Conservation (phyloP, 163 green algal species). For the Chloromonas sp. region DNA sequence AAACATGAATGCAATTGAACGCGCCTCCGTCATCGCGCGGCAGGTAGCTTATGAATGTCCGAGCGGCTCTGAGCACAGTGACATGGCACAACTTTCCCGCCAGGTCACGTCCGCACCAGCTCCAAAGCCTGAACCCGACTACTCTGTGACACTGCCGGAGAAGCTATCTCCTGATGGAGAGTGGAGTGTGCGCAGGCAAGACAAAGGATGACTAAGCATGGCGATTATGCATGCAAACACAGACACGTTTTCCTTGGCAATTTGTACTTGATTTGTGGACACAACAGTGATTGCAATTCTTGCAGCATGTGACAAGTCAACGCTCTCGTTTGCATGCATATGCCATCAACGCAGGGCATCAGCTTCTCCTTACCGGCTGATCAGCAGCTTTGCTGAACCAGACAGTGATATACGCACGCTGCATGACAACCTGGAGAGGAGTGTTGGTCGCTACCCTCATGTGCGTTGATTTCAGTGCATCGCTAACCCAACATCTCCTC, state of each 20-base stretch:
- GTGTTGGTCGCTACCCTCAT: conserved; percentile 47
- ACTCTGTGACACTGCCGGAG: conserved; percentile 53
- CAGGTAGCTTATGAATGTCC: no score
- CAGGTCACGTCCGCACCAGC: no score
- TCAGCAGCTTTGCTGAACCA: conserved; percentile 62
- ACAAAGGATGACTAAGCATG: conserved; percentile 10
- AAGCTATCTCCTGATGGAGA: conserved; percentile 52
- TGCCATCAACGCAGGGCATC: conserved; percentile 44
- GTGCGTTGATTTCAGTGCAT: conserved; percentile 5
- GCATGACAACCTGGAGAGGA: conserved; percentile 76
- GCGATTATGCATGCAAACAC: neutral
- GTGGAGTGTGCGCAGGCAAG: conserved; percentile 56
- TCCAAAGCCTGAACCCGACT: neutral
- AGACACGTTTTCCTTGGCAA: neutral
- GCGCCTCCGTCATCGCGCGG: no score
- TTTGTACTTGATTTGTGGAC: neutral
- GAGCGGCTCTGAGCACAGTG: no score
- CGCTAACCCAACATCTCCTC: no score
- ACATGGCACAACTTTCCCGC: no score
- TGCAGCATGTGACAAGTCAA: no score
- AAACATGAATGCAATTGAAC: no score
- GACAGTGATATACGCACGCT: conserved; percentile 75
- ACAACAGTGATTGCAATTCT: no score
- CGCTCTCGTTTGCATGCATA: no score
- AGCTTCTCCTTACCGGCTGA: conserved; percentile 57